Evolutionary conservation across 2,329 filamentous ascomycete species (phyloP).

Genomic region (Trichoderma koningiopsis): DNA sequence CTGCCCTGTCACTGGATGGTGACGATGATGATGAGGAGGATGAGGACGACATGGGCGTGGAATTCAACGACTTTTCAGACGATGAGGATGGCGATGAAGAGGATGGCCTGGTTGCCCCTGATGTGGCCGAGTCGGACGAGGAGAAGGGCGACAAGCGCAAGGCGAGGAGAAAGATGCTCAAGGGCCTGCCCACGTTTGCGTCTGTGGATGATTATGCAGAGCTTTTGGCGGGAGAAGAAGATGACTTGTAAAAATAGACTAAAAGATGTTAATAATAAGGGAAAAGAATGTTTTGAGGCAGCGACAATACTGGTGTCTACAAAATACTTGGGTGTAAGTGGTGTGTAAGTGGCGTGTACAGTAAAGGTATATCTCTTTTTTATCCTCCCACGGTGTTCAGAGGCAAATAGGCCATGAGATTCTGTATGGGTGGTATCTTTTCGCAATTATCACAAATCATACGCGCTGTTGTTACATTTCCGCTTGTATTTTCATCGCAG

Average conservation of each 20-base stretch:
- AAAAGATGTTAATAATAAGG: neutral
- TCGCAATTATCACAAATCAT: neutral
- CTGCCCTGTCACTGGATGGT: constrained; percentile 43
- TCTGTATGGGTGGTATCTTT: neutral
- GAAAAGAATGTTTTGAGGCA: neutral
- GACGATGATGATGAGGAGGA: constrained; percentile 52
- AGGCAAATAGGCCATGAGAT: neutral
- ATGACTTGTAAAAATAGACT: constrained; percentile 41
- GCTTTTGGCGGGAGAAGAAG: constrained; percentile 74
- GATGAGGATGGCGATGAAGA: constrained; percentile 33
- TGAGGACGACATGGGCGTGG: constrained; percentile 40
- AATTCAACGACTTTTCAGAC: constrained; percentile 10
- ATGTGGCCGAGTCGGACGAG: constrained; percentile 56
- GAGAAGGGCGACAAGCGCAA: constrained; percentile 58
- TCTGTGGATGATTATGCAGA: constrained; percentile 92
- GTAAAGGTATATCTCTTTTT: neutral
- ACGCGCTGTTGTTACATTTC: neutral
- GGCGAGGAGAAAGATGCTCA: constrained; percentile 79
- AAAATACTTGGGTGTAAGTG: neutral
- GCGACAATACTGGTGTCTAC: neutral
- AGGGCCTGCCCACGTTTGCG: constrained; percentile 88
- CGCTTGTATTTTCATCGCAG: neutral
- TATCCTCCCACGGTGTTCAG: neutral
- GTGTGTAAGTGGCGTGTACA: neutral
- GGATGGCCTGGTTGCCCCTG: constrained; percentile 43